Percentiles rank a stretch among this genome's conserved stretches.
Evolutionary conservation across 441 rosid species (phyloP).

Genomic region (Raphanus hybrid): DNA sequence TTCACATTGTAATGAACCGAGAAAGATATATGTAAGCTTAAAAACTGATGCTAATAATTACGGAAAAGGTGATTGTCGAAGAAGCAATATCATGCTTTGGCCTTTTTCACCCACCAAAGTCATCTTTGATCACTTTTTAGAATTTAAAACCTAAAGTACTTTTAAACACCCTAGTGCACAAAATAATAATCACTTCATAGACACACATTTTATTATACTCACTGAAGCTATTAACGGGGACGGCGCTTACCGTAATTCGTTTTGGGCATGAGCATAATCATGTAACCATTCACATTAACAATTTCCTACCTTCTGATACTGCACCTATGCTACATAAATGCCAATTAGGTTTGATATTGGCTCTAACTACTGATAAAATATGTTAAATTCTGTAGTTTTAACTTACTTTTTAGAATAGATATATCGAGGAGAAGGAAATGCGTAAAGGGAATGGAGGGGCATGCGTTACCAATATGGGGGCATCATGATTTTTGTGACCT

Average conservation of each 20-base stretch:
- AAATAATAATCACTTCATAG: neutral
- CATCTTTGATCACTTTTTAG: slow-evolving; percentile 5
- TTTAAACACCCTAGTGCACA: slow-evolving; percentile 5
- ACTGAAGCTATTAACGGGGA: too few relatives aligned
- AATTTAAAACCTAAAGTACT: slow-evolving; percentile 5
- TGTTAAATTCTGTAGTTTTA: neutral
- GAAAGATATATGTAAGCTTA: slow-evolving; percentile 34
- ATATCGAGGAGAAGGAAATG: slow-evolving; percentile 49
- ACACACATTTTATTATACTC: neutral
- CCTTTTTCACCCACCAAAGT: slow-evolving; percentile 34
- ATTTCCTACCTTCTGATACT: neutral
- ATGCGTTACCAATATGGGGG: slow-evolving; percentile 66
- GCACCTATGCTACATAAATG: too few relatives aligned
- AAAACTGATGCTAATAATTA: slow-evolving; percentile 37
- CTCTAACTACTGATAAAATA: neutral
- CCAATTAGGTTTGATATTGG: too few relatives aligned
- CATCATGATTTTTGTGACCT: slow-evolving; percentile 25
- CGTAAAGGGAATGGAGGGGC: slow-evolving; percentile 62
- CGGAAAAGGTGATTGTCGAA: slow-evolving; percentile 36
- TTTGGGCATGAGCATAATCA: neutral
- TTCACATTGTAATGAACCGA: slow-evolving; percentile 33
- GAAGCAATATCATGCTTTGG: slow-evolving; percentile 42
- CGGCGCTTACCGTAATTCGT: neutral
- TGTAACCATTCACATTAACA: neutral
- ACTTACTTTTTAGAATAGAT: neutral